phyloP scores from a whole-genome alignment of 139 green algal species.

The Chlamydomonas sp. region DNA sequence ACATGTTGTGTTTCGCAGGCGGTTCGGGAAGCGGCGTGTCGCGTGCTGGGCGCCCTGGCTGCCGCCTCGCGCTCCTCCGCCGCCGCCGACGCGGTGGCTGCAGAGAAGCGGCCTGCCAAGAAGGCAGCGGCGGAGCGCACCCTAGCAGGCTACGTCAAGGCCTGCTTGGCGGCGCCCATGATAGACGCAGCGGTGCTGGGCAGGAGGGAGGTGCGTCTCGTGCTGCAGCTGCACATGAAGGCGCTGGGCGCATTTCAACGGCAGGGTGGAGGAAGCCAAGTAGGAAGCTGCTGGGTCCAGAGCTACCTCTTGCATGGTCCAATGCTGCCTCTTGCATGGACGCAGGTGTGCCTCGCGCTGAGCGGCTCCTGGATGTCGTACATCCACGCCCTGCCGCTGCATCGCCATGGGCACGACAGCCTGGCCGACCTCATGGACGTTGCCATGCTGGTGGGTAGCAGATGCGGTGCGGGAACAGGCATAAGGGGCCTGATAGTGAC shows the following conservation, averaged over 20 bases:
- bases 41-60: constrained; percentile 72
- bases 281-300: too few relatives aligned
- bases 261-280: too few relatives aligned
- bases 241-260: too few relatives aligned
- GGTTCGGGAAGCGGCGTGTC: constrained; percentile 60
- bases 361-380: constrained; percentile 74
- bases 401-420: constrained; percentile 22
- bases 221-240: too few relatives aligned
- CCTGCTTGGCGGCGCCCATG: constrained; percentile 73
- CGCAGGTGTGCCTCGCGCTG: constrained; percentile 51
- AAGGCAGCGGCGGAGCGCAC: constrained; percentile 64
- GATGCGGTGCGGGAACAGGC: neutral
- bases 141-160: constrained; percentile 24
- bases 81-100: constrained; percentile 34
- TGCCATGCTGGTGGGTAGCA: constrained; percentile 50
- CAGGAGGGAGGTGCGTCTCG: neutral
- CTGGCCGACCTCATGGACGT: constrained; percentile 64
- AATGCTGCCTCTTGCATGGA: too few relatives aligned
- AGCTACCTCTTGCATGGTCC: too few relatives aligned
- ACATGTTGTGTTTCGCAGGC: constrained; percentile 34
- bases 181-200: constrained; percentile 58
- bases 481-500: too few relatives aligned
- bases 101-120: constrained; percentile 65
- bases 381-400: constrained; percentile 39
- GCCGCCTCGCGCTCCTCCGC: constrained; percentile 31